Evolutionary conservation across 495 filamentous ascomycete species (phyloP), one percentile per base, ranked within the genome.

Genomic region (Penicillium fimorum): DNA sequence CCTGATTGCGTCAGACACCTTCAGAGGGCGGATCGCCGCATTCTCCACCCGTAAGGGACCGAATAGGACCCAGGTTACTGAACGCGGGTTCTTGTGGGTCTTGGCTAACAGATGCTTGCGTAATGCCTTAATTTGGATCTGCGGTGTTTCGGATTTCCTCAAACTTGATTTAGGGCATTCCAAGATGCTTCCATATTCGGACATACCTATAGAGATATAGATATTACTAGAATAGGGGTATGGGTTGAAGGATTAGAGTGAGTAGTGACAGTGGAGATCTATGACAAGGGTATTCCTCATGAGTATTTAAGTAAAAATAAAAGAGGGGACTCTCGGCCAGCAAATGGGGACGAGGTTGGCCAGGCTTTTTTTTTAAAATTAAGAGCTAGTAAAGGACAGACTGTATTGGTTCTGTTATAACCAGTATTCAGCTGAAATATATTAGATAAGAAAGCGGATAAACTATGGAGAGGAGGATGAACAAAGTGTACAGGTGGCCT

Each of bases 121-220:
- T 76, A 76, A 76, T 73, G 71, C 66, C 47, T 67, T 70, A 69
- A 75, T 73, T 72, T 67, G 62, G 72, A 75, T 75, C 72, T 69
- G 55, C 70, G n/a, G 38, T 22, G 57, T 50, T 64, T 56, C 22
- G 56, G 55, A 53, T 33, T 60, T 59, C 45, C 57, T 62, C 62
- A 67, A 67, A 65, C 58, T 35, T 35, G 37, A n/a, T 27, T 17
- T 55, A 29, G 48, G 53, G 59, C 61, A 66, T 64, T 57, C 47
- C 24, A 25, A 40, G n/a, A 20, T 30, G 27, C 15, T 49, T 35
- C 5, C 17, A 25, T 30, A 8, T 46, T 46, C 25, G 33, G 12
- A 43, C 12, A 38, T n/a, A 38, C 35, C 35, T 38, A 37, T 5
- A 17, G n/a, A 24, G 4, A 43, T 43, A 43, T 20, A 22, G 1